Base-by-base conservation (phyloP, 2,329 filamentous ascomycete genomes). In the Paraphoma sp. region DNA sequence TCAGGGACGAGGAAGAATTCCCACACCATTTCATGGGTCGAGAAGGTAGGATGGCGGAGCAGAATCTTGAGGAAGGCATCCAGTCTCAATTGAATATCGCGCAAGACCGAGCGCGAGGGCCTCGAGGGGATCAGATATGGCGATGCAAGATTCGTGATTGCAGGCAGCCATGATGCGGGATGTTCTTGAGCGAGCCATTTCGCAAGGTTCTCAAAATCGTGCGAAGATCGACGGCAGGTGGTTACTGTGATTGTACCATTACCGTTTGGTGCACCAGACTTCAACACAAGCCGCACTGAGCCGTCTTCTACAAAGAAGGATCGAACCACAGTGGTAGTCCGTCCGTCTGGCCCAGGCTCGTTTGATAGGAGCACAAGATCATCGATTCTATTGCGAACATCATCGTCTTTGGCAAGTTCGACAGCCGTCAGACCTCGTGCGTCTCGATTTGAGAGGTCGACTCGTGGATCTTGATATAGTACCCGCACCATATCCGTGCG, bases 1-100 rank as follows among this genome's bases (percentile, higher is more conserved):
- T 99, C 95, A 1, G 95, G 95, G 11, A 99, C 93, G 0, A 99
- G 84, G 77, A 99, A 97, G 79, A 99, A 99, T 69, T 99, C 95
- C 96, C 95, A 99, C 2, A 99, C 84, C 85, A 98, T 92, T 79
- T 99, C 95, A 71, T 99, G 96, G 0, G 92, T 97, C 0, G 92
- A 86, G 72, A 99, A 97, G 0, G 95, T 98, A 3, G 94, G 90
- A 71, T 99, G 95, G 8, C 86, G 84, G 28, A 99, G 83, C 61
- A 99, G 84, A 16, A 93, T 92, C 63, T 91, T 92, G 65, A 99
- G 80, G 68, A 98, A 97, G 65, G 87, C 89, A 76, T 99, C 92
- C 17, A 97, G 87, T 14, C 90, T 87, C 44, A 92, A 81, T 73
- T 99, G 96, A 49, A 93, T 89, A 67, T 98, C 93, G 61, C 93